Evolutionary conservation across 192 early-diverging fungal species (phyloP).

Genomic region (Rhizoclosmatium sp.): DNA sequence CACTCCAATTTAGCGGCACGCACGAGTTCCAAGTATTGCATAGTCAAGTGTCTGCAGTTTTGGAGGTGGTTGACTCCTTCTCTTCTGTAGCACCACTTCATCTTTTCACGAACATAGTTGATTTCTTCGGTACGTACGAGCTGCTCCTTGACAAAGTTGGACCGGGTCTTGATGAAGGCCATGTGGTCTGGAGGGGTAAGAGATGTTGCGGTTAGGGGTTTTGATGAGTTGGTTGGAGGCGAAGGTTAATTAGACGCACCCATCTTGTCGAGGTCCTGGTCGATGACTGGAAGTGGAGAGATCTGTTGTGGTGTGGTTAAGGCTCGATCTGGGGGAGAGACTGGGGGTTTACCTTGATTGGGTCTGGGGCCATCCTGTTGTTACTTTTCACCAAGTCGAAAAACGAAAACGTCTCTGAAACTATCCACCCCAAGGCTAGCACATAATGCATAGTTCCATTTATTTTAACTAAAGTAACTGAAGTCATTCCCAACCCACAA

Average conservation of each 20-base stretch:
- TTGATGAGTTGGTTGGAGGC: not conserved
- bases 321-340: too few relatives aligned
- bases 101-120: conserved; percentile 81
- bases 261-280: conserved; percentile 50
- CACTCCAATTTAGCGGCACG: conserved; percentile 39
- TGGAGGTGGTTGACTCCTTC: conserved; percentile 95
- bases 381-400: too few relatives aligned
- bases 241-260: conserved; percentile 30
- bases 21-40: conserved; percentile 77
- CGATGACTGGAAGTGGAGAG: conserved; percentile 48
- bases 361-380: too few relatives aligned
- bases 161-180: conserved; percentile 69
- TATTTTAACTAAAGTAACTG: too few relatives aligned
- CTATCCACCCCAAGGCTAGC: too few relatives aligned
- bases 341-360: too few relatives aligned
- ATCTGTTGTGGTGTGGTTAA: conserved; percentile 30
- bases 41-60: conserved; percentile 85
- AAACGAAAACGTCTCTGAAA: too few relatives aligned
- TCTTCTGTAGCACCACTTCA: conserved; percentile 89
- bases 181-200: not conserved
- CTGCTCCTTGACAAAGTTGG: conserved; percentile 83
- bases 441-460: too few relatives aligned
- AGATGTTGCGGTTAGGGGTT: not conserved
- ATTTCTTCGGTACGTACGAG: conserved; percentile 94
- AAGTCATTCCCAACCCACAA: not conserved